Evolutionary conservation across 2,329 filamentous ascomycete species (phyloP), one percentile per base, ranked within the genome.

Genomic region (Colletotrichum acutatum): DNA sequence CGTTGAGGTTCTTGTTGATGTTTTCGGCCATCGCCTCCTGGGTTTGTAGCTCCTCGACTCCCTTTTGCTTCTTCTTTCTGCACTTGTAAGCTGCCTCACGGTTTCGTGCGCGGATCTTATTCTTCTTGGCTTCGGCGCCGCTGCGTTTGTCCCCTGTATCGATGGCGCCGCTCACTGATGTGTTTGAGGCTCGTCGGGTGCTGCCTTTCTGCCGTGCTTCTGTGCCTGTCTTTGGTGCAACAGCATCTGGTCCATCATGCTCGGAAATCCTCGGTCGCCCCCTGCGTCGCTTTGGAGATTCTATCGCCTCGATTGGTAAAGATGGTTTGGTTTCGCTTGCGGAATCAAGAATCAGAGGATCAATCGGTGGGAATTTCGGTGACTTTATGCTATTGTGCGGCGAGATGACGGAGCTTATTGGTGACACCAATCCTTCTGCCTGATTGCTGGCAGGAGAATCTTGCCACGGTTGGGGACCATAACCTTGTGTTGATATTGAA

Each of bases 1-100:
- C 49, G n/a, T 53, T 53, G 16, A 75, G 61, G n/a, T n/a, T 62
- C 56, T 61, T 53, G 72, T 75, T 67, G 9, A 75, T 53, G n/a
- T 53, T 37, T 5, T 68, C 74, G 3, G 46, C 83, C n/a, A 74
- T 59, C 1, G 58, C 61, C 37, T 75, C 74, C n/a, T 74, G 72
- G 3, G 65, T 69, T 24, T 75, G 74, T 53, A 75, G 65, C 58
- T 69, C 68, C 7, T 63, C 58, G 53, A 75, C 72, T 4, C 74
- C 65, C 65, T 74, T 71, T 28, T 75, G 74, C 61, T 75, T 75
- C 34, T 74, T 74, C 12, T 72, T 30, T 5, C 74, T 64, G 58
- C 74, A 75, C 61, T 75, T 75, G n/a, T 75, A 68, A 34, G 74
- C 74, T 1, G 74, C 74, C 72, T 75, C 72, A 19, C 74, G 61